Percentiles rank a stretch among this genome's conserved stretches.
These are phyloP conservation scores for Exophiala alcalophila DNA, from an alignment of 2,329 filamentous ascomycete species.

Conservation along the genomic window DNA sequence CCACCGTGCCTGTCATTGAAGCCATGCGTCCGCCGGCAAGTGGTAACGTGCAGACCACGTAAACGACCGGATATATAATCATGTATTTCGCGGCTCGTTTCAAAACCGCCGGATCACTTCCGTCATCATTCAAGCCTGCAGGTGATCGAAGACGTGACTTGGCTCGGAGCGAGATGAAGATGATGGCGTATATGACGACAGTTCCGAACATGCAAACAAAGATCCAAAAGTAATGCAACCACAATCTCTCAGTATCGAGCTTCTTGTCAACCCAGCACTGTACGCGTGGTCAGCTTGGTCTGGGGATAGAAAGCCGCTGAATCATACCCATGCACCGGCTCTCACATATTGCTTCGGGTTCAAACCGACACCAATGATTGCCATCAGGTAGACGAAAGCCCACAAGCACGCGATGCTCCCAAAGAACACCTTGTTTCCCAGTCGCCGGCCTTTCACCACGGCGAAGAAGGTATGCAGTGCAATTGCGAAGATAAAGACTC, in stretches of 20 bases:
- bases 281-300: slow-evolving; percentile 5
- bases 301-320: slow-evolving; percentile 2
- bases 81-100: slow-evolving; percentile 47
- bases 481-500: slow-evolving; percentile 55
- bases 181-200: slow-evolving; percentile 47
- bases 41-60: slow-evolving; percentile 63
- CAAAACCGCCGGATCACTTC: slow-evolving; percentile 37
- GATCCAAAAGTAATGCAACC: slow-evolving; percentile 55
- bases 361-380: slow-evolving; percentile 46
- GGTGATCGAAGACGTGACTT: slow-evolving; percentile 4
- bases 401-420: slow-evolving; percentile 45
- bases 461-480: slow-evolving; percentile 54
- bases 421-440: slow-evolving; percentile 47
- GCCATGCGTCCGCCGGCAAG: slow-evolving; percentile 52
- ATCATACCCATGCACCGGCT: slow-evolving; percentile 51
- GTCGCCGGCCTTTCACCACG: slow-evolving; percentile 47
- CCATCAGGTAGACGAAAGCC: slow-evolving; percentile 46
- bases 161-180: slow-evolving; percentile 29
- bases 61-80: slow-evolving; percentile 50
- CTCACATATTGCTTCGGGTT: slow-evolving; percentile 47
- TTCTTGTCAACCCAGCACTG: slow-evolving; percentile 52
- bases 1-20: slow-evolving; percentile 36
- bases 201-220: slow-evolving; percentile 54
- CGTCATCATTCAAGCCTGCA: slow-evolving; percentile 35
- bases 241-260: slow-evolving; percentile 47